Base-by-base conservation (phyloP, 805 yeast genomes). In the Candida sithepensis region DNA sequence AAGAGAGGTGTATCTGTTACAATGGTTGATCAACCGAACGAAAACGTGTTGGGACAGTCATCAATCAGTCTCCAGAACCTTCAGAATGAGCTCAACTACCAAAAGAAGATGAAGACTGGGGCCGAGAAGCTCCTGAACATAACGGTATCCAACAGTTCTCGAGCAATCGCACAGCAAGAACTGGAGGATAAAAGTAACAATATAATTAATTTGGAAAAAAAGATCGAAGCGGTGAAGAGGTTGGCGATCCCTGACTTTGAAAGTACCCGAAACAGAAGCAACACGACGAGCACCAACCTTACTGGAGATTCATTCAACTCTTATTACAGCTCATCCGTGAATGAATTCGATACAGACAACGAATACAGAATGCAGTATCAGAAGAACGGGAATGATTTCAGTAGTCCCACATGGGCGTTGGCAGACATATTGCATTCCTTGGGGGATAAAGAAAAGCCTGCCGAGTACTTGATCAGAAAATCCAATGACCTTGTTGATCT, bases 401-500 rank as follows among this genome's bases (percentile, higher is more conserved):
- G 48, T 28, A 73, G 78, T 50, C 78, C 81, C 10, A 76, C 90
- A 0, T 84, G 86, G 85, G 66, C 74, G 2, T 66, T 85, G 20
- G 79, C 84, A 20, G 89, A 83, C 49, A 67, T 84, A 8, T 66
- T 85, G 26, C 82, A 82, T 43, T 67, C 77, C 13, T 58, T 86
- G 30, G 82, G 81, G 4, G 78, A 70, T 34, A 71, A 70, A 39
- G 80, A 78, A 36, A 72, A 67, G 42, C 76, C 77, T 19, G 75
- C 81, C 6, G 75, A 71, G 33, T 67, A 64, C 45, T 63, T 82
- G 18, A 76, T 88, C 4, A 65, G 75, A 8, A 79, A 77, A 50
- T 82, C 92, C 1, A 88, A 88, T 60, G 85, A 79, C 38, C 69
- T 88, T 34, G 84, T 85, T 0, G 59, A 68, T 1, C 56, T 88